phyloP scores from a whole-genome alignment of 495 filamentous ascomycete species.

The Cladorrhinum samala region DNA sequence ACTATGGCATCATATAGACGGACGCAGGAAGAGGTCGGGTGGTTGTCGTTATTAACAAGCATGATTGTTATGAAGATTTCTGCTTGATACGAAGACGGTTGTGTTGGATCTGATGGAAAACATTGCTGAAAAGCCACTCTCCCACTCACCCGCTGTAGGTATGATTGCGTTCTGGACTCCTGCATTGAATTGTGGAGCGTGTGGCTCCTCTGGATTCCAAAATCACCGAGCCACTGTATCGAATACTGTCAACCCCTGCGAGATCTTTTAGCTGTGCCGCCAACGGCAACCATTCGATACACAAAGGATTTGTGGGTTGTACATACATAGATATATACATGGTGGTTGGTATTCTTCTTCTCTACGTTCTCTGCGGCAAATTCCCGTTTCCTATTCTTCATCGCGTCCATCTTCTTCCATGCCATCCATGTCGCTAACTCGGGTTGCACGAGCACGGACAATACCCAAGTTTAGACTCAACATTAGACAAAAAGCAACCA shows the following conservation, averaged over 20 bases:
- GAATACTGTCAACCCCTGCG: too few species aligned
- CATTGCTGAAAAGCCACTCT: neutral
- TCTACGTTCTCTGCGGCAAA: neutral
- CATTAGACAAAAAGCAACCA: neutral
- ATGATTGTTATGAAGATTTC: neutral
- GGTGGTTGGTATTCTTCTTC: too few species aligned
- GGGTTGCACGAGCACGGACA: constrained; percentile 15
- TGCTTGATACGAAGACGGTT: neutral
- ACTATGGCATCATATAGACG: neutral
- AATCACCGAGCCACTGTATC: too few species aligned
- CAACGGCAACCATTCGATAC: too few species aligned
- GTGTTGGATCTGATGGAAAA: neutral
- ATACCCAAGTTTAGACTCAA: neutral
- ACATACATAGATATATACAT: too few species aligned
- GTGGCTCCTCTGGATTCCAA: neutral
- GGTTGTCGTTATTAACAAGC: neutral
- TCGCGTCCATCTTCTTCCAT: neutral
- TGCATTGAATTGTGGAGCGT: neutral
- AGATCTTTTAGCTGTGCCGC: neutral
- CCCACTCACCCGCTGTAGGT: too few species aligned
- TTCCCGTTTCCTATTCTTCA: neutral
- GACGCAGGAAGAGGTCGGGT: neutral
- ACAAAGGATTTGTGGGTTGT: too few species aligned
- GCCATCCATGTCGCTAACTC: neutral
- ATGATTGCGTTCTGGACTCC: neutral